A percentile compares a stretch with the other conserved stretches of the same genome.
Evolutionary conservation across 352 stramenopile species (phyloP).

Genomic region (Phytophthora niederhauseri): DNA sequence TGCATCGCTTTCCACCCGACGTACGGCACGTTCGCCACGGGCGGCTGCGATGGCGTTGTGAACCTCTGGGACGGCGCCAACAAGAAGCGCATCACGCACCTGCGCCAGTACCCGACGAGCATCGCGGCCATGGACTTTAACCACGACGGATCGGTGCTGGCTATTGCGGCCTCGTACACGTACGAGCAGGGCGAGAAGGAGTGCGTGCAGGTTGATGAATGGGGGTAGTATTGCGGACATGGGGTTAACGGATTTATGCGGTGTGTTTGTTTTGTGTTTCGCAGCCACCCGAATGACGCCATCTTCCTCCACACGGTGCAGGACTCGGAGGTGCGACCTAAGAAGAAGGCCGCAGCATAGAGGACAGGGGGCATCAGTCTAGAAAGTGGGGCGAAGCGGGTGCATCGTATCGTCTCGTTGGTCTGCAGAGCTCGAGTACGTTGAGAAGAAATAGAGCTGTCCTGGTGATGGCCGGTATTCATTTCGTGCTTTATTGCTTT

Average conservation of each 20-base stretch:
- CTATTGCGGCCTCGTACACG: conserved; percentile 96
- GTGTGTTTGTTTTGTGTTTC: conserved; percentile 26
- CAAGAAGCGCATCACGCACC: conserved; percentile 94
- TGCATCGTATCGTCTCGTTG: no score
- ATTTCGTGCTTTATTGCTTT: conserved; percentile 8
- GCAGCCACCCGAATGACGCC: conserved; percentile 93
- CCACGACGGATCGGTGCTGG: conserved; percentile 92
- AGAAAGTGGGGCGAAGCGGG: neutral
- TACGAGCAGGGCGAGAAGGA: conserved; percentile 98
- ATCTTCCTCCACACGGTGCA: conserved; percentile 94
- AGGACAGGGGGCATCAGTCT: neutral
- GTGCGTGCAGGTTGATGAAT: conserved; percentile 39
- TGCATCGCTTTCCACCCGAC: conserved; percentile 95
- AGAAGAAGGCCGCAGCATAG: conserved; percentile 55
- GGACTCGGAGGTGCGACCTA: conserved; percentile 87
- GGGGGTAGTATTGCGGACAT: no score
- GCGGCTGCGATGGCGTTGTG: conserved; percentile 94
- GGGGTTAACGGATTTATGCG: no score
- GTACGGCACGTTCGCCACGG: conserved; percentile 95
- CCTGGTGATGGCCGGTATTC: conserved; percentile 11
- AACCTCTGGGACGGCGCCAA: conserved; percentile 95
- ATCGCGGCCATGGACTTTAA: conserved; percentile 96
- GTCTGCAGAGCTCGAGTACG: conserved; percentile 17
- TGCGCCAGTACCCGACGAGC: conserved; percentile 86
- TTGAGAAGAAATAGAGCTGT: conserved; percentile 27